Conservation (phyloP, 495 filamentous ascomycete genomes). For the Penicillium salamii region DNA sequence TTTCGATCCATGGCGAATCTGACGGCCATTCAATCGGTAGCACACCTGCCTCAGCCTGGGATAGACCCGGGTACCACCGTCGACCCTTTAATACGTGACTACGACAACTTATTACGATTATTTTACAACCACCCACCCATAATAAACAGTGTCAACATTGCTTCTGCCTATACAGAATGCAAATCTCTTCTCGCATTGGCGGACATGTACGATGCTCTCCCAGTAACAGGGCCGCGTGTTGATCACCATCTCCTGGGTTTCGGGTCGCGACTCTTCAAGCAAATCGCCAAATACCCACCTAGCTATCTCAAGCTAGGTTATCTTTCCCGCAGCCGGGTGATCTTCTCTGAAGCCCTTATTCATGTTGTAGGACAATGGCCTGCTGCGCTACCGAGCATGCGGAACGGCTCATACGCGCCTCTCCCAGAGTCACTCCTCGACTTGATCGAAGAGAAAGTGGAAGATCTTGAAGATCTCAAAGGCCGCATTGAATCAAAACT, state of each 20-base stretch:
- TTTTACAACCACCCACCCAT: constrained; percentile 88
- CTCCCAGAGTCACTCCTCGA: constrained; percentile 74
- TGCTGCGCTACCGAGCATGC: constrained; percentile 68
- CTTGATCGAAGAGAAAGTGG: constrained; percentile 85
- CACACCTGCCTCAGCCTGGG: constrained; percentile 36
- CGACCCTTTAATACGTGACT: constrained; percentile 74
- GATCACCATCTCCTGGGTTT: constrained; percentile 92
- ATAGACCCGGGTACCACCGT: constrained; percentile 48
- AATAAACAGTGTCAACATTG: constrained; percentile 80
- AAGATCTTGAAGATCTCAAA: constrained; percentile 73
- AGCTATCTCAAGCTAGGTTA: constrained; percentile 88
- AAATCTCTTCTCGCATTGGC: constrained; percentile 79
- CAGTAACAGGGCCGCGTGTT: constrained; percentile 82
- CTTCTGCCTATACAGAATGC: constrained; percentile 87
- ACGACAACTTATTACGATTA: constrained; percentile 88
- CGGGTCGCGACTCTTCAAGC: constrained; percentile 83
- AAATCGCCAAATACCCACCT: constrained; percentile 91
- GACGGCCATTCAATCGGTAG: constrained; percentile 54
- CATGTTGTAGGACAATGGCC: constrained; percentile 95
- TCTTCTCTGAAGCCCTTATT: constrained; percentile 85
- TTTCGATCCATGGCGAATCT: constrained; percentile 84
- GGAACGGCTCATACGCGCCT: constrained; percentile 52
- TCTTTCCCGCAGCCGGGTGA: constrained; percentile 75
- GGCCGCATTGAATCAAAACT: constrained; percentile 69
- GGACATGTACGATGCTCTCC: constrained; percentile 87